Conservation (phyloP, 2,329 filamentous ascomycete species). For the Scedosporium boydii region DNA sequence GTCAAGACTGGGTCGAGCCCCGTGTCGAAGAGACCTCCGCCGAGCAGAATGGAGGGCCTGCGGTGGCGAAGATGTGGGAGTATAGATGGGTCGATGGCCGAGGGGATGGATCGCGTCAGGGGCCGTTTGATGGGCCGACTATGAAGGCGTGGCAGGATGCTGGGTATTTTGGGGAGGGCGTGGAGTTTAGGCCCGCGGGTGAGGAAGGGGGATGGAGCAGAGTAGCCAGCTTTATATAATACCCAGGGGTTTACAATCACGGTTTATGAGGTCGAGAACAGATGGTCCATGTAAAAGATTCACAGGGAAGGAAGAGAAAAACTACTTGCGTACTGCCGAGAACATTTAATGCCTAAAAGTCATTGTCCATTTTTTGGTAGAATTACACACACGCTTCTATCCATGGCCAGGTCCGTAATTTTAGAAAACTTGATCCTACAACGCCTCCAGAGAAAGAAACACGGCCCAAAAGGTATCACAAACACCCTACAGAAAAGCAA, state of each 20-base stretch:
- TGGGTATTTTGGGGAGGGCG: slow-evolving; percentile 85
- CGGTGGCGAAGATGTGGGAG: slow-evolving; percentile 59
- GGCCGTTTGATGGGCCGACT: slow-evolving; percentile 73
- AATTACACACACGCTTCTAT: slow-evolving; percentile 4
- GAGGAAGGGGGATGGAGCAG: slow-evolving; percentile 45
- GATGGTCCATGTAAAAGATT: not conserved
- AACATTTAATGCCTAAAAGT: not conserved
- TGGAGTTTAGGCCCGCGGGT: slow-evolving; percentile 61
- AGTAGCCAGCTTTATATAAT: slow-evolving; percentile 40
- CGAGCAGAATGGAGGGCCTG: slow-evolving; percentile 9
- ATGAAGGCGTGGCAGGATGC: slow-evolving; percentile 90
- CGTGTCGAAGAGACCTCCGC: slow-evolving; percentile 17
- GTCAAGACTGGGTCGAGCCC: slow-evolving; percentile 68
- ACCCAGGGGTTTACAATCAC: not conserved
- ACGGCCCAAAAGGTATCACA: slow-evolving; percentile 6
- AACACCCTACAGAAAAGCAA: not conserved
- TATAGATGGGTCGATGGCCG: slow-evolving; percentile 86
- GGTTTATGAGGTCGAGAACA: not conserved
- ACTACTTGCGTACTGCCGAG: not conserved
- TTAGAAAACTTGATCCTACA: slow-evolving; percentile 8
- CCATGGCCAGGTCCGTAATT: slow-evolving; percentile 7
- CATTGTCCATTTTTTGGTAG: not conserved
- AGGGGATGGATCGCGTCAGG: slow-evolving; percentile 69
- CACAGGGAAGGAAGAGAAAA: not conserved
- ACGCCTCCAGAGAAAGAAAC: slow-evolving; percentile 3